Evolutionary conservation across 345 rosid genomes (phyloP).

Genomic region (Iberis pinnata): DNA sequence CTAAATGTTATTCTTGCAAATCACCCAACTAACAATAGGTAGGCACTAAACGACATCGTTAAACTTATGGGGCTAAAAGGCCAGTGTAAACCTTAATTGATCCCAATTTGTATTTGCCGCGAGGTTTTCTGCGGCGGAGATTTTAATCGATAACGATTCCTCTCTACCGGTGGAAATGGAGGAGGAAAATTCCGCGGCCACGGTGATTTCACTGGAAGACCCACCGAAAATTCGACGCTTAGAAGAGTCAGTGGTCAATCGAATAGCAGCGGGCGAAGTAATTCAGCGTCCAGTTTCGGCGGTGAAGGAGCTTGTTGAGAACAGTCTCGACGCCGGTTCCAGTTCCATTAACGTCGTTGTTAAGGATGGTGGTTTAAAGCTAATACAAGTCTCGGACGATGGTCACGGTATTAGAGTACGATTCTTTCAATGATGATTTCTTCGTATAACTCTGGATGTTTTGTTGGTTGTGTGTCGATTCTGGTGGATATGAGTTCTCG

Average conservation of each 20-base stretch:
- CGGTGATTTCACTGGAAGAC: slow-evolving; percentile 26
- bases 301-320: slow-evolving; percentile 93
- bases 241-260: slow-evolving; percentile 76
- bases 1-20: too few relatives aligned
- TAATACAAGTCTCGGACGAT: slow-evolving; percentile 95
- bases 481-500: background rate
- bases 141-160: slow-evolving; percentile 12
- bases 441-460: background rate
- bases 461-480: background rate
- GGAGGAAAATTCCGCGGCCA: slow-evolving; percentile 17
- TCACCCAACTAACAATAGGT: too few relatives aligned
- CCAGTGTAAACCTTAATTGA: too few relatives aligned
- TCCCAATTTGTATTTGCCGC: slow-evolving; percentile 23
- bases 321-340: slow-evolving; percentile 87
- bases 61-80: too few relatives aligned
- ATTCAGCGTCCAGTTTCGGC: slow-evolving; percentile 92
- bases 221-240: slow-evolving; percentile 79
- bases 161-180: slow-evolving; percentile 36
- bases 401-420: slow-evolving; percentile 89
- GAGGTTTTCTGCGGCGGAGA: slow-evolving; percentile 13
- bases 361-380: slow-evolving; percentile 97
- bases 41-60: too few relatives aligned
- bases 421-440: background rate
- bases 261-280: slow-evolving; percentile 97
- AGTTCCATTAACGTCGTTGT: slow-evolving; percentile 62